These are phyloP conservation scores for Prorocentrum cordatum DNA, from an alignment of 169 alveolate species.

Conservation along the genomic window DNA sequence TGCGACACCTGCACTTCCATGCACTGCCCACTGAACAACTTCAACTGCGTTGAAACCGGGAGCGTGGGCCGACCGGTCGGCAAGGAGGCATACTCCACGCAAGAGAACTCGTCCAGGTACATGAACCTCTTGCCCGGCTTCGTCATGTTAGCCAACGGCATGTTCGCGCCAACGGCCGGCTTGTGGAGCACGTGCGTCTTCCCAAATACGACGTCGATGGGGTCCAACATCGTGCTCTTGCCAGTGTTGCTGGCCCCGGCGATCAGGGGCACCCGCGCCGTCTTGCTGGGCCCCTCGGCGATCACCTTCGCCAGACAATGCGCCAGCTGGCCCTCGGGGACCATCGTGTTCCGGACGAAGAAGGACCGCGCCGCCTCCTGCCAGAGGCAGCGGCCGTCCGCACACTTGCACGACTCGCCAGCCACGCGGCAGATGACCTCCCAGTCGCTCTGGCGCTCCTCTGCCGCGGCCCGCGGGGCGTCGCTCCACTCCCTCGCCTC, in stretches of 20 bases:
- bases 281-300: neutral
- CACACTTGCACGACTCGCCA: neutral
- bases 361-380: neutral
- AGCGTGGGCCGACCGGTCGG: no score
- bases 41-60: no score
- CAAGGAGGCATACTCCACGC: neutral
- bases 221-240: no score
- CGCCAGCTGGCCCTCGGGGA: neutral
- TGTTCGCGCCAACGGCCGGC: no score
- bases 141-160: neutral
- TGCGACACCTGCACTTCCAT: no score
- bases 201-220: no score
- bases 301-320: neutral
- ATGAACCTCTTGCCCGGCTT: neutral
- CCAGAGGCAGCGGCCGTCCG: neutral
- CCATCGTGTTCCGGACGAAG: neutral
- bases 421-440: neutral
- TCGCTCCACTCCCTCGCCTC: no score
- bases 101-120: neutral
- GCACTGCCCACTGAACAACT: no score
- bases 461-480: neutral
- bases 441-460: neutral
- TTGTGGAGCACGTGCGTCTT: no score
- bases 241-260: neutral
- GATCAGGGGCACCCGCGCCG: neutral